These are phyloP conservation scores for Aquilaria yunnanensis DNA, from an alignment of 345 rosid genomes.

Conservation along the genomic window DNA sequence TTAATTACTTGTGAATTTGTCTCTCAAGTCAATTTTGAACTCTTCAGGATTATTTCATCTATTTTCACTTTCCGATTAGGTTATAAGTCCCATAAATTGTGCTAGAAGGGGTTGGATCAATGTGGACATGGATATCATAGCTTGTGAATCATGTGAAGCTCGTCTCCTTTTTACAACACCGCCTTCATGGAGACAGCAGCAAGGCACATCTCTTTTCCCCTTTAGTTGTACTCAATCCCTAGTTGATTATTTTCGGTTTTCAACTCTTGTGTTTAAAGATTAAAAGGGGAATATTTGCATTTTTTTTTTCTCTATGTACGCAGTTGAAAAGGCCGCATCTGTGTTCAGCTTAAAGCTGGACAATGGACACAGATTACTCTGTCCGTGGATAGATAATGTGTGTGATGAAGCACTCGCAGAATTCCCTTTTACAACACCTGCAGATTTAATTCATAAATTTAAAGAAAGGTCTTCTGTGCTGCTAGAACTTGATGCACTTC, in stretches of 20 bases:
- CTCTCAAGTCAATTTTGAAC: no score
- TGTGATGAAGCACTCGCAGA: constrained; percentile 82
- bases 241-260: constrained; percentile 3
- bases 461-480: constrained; percentile 49
- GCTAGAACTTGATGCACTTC: constrained; percentile 59
- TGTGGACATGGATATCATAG: constrained; percentile 64
- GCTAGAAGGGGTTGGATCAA: constrained; percentile 96
- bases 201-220: constrained; percentile 39
- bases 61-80: constrained; percentile 35
- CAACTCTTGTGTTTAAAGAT: background rate
- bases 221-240: constrained; percentile 8
- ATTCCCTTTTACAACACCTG: constrained; percentile 71
- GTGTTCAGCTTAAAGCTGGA: constrained; percentile 93
- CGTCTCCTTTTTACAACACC: constrained; percentile 79
- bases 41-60: no score
- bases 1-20: no score
- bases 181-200: constrained; percentile 76
- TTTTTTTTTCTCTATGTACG: constrained; percentile 18
- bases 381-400: constrained; percentile 79
- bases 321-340: constrained; percentile 88
- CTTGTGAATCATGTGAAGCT: constrained; percentile 91
- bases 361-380: constrained; percentile 68
- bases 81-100: constrained; percentile 81
- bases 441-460: constrained; percentile 60
- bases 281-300: background rate